Conservation (phyloP, 805 yeast species). For the Wickerhamiella slavikovae region DNA sequence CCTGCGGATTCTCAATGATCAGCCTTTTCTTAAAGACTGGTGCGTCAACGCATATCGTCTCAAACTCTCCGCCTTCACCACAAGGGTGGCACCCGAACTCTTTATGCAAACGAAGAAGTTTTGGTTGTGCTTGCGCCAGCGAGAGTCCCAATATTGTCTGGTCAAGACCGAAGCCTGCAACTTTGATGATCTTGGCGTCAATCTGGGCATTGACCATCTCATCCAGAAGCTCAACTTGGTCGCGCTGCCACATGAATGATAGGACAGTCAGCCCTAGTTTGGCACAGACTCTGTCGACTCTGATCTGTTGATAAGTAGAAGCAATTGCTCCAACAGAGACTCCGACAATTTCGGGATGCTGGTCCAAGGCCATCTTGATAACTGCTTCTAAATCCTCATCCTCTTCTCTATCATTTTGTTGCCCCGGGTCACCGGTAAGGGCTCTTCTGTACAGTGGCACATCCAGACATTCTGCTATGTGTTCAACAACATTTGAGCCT, state of each 20-base stretch:
- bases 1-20: slow-evolving; percentile 21
- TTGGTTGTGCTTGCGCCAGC: slow-evolving; percentile 40
- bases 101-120: slow-evolving; percentile 30
- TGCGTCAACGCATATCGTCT: slow-evolving; percentile 76
- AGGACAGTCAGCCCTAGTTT: slow-evolving; percentile 48
- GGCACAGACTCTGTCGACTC: slow-evolving; percentile 81
- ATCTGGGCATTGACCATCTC: slow-evolving; percentile 51
- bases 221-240: slow-evolving; percentile 56
- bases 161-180: slow-evolving; percentile 76
- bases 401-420: slow-evolving; percentile 65
- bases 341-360: slow-evolving; percentile 57
- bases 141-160: slow-evolving; percentile 46
- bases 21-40: slow-evolving; percentile 49
- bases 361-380: slow-evolving; percentile 20
- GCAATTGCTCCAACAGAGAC: slow-evolving; percentile 93
- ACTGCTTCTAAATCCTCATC: slow-evolving; percentile 55
- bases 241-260: slow-evolving; percentile 77
- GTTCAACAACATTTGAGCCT: slow-evolving; percentile 58
- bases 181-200: slow-evolving; percentile 78
- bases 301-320: slow-evolving; percentile 82
- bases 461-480: slow-evolving; percentile 48
- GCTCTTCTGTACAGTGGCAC: slow-evolving; percentile 59
- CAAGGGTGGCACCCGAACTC: slow-evolving; percentile 76
- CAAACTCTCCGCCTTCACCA: slow-evolving; percentile 99
- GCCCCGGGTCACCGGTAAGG: slow-evolving; percentile 43